Evolutionary conservation across 23 red algal species (phyloP), one percentile per base, ranked within the genome.

Genomic region (Gracilariopsis chorda): DNA sequence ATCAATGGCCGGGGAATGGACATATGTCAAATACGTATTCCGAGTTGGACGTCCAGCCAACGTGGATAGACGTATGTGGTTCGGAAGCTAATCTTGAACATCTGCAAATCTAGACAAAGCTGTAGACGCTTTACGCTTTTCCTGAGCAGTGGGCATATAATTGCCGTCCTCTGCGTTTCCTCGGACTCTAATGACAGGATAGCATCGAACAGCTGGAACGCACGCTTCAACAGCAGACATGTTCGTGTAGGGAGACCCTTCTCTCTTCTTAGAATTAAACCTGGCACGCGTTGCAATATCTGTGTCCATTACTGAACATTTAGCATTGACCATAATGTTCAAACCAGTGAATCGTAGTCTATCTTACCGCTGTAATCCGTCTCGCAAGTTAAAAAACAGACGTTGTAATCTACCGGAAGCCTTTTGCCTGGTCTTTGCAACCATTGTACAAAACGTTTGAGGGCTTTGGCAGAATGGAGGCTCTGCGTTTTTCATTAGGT

Each of bases 41-140:
- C 65, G 85, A 20, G 90, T 20, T 24, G 92, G 92, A 35, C 90
- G 79, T 5, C 77, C 83, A 46, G 92, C 68, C 13, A 81, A 48
- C 7, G 70, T 36, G 14, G 92, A 48, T n/a, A 89, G 23, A 16
- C 46, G 21, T 23, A 70, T 43, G 21, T 88, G 80, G 25, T 51
- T 57, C 24, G 70, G 32, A 2, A 79, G 19, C 80, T 47, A 69
- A 29, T 51, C 44, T 36, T 49, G 43, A 20, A 90, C 21, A 20
- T 84, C 83, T 11, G 74, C 36, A 37, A 30, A 58, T 5, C 83
- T 46, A 24, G 17, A 20, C 14, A 94, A 27, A 7, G 78, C 75
- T 19, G 35, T 20, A 16, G 72, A 44, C 2, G 73, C 36, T 27
- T 58, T 73, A 46, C 67, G 11, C 21, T 56, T 44, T 57, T 88